These are phyloP conservation scores for Lasiodiplodia hormozganensis DNA, from an alignment of 2,329 filamentous ascomycete species.

Conservation along the genomic window DNA sequence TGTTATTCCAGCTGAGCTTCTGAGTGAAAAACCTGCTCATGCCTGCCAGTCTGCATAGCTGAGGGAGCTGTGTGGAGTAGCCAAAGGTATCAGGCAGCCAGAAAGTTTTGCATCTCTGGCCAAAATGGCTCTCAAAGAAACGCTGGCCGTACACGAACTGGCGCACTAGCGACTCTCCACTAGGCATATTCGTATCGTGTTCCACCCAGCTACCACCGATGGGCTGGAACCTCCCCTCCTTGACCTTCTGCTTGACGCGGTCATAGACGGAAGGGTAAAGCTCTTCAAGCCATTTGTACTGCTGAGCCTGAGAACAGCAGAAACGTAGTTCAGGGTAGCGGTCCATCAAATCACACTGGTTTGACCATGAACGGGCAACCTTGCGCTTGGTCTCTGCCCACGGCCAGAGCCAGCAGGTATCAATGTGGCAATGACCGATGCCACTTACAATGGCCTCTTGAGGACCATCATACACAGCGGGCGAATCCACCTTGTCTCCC, in stretches of 20 bases:
- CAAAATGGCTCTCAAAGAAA: constrained; percentile 93
- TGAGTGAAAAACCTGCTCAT: constrained; percentile 98
- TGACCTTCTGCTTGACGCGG: constrained; percentile 89
- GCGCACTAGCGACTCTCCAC: constrained; percentile 89
- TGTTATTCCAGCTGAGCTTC: constrained; percentile 99
- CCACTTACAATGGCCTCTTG: constrained; percentile 80
- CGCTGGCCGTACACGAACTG: constrained; percentile 96
- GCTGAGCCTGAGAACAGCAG: constrained; percentile 90
- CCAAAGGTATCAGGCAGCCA: constrained; percentile 99
- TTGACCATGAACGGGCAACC: constrained; percentile 94
- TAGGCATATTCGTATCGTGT: constrained; percentile 97
- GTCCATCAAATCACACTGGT: constrained; percentile 94
- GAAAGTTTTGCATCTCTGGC: constrained; percentile 86
- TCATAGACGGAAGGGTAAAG: constrained; percentile 89
- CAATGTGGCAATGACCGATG: constrained; percentile 97
- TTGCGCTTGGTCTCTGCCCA: constrained; percentile 98
- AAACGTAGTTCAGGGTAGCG: constrained; percentile 94
- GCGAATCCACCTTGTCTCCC: constrained; percentile 79
- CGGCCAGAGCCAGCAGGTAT: constrained; percentile 98
- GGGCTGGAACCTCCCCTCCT: constrained; percentile 88
- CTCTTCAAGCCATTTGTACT: constrained; percentile 96
- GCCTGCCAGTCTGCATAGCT: constrained; percentile 89
- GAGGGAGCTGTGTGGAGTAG: constrained; percentile 92
- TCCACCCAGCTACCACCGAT: constrained; percentile 99
- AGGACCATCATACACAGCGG: constrained; percentile 80